These are phyloP conservation scores for Saccharomycopsis synnaedendra DNA, from an alignment of 805 yeast genomes.

Conservation along the genomic window DNA sequence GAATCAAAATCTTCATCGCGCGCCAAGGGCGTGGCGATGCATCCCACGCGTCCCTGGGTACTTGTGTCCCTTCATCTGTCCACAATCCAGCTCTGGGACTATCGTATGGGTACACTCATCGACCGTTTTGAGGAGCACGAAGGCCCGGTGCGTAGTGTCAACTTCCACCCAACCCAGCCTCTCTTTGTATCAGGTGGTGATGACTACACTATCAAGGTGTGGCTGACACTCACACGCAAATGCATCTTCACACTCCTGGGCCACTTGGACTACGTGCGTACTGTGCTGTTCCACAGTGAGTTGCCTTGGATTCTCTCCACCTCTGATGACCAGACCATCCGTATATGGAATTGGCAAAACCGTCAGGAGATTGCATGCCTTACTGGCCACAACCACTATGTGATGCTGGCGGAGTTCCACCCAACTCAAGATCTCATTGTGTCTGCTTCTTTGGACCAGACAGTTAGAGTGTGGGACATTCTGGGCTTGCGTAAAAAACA, in stretches of 20 bases:
- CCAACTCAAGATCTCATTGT: conserved; percentile 91
- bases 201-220: conserved; percentile 87
- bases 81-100: conserved; percentile 99
- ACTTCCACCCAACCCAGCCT: conserved; percentile 97
- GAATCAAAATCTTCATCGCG: conserved; percentile 89
- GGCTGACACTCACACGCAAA: conserved; percentile 89
- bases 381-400: conserved; percentile 97
- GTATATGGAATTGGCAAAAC: conserved; percentile 99
- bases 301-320: conserved; percentile 95
- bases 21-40: conserved; percentile 96
- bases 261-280: conserved; percentile 90
- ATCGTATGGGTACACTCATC: conserved; percentile 95
- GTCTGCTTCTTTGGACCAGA: conserved; percentile 92
- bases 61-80: conserved; percentile 90
- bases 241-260: conserved; percentile 87
- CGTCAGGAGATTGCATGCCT: conserved; percentile 93
- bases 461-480: conserved; percentile 99
- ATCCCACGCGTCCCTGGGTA: conserved; percentile 94
- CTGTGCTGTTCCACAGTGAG: conserved; percentile 89
- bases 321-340: conserved; percentile 95
- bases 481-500: conserved; percentile 90
- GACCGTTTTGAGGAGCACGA: conserved; percentile 97
- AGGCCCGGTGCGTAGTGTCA: conserved; percentile 94
- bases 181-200: conserved; percentile 96
- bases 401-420: conserved; percentile 96